These are phyloP conservation scores for Hyphopichia burtonii DNA, from an alignment of 1,139 yeast genomes.

Conservation along the genomic window DNA sequence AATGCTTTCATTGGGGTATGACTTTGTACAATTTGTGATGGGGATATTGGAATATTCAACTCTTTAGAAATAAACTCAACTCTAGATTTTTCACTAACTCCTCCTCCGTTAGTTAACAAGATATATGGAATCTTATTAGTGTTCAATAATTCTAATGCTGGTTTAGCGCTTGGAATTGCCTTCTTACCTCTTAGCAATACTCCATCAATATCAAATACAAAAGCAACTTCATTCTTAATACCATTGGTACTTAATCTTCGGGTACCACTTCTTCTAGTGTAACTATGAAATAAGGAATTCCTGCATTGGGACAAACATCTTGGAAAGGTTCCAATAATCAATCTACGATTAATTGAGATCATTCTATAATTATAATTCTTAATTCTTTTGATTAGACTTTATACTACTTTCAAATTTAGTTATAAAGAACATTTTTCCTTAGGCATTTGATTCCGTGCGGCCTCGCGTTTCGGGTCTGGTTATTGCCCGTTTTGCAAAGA, in stretches of 20 bases:
- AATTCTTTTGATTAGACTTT: too few relatives aligned
- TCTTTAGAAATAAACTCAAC: conserved; percentile 54
- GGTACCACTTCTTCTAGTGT: background rate
- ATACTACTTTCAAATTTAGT: too few relatives aligned
- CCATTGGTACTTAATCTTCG: background rate
- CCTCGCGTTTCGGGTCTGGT: too few relatives aligned
- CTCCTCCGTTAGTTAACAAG: conserved; percentile 92
- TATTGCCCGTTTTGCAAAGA: too few relatives aligned
- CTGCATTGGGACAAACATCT: background rate
- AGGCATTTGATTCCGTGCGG: too few relatives aligned
- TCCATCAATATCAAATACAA: conserved; percentile 69
- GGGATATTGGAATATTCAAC: conserved; percentile 50
- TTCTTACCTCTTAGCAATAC: conserved; percentile 79
- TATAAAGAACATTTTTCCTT: too few relatives aligned
- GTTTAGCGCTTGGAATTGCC: conserved; percentile 66
- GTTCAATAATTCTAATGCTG: conserved; percentile 61
- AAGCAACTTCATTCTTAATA: conserved; percentile 16
- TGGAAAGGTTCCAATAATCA: background rate
- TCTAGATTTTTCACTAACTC: conserved; percentile 65
- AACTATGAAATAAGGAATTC: background rate
- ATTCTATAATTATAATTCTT: background rate
- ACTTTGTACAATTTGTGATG: conserved; percentile 76
- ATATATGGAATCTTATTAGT: conserved; percentile 70
- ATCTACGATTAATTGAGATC: background rate
- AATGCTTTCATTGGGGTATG: conserved; percentile 86